These are phyloP conservation scores for Agapanthus africanus DNA, from an alignment of 106 monocot species.

Conservation along the genomic window DNA sequence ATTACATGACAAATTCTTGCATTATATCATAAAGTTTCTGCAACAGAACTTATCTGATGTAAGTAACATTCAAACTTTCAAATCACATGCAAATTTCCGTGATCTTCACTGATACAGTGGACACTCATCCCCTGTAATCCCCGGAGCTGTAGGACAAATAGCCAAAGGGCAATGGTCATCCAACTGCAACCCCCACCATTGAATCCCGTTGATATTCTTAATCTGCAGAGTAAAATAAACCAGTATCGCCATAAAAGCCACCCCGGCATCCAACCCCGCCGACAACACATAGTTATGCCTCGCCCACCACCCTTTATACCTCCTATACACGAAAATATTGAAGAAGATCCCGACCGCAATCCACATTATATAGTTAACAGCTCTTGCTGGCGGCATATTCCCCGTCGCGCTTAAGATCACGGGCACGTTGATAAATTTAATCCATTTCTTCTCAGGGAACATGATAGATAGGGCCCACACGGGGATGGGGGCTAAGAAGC, in stretches of 20 bases:
- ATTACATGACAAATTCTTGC: too few relatives aligned
- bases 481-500: conserved; percentile 17
- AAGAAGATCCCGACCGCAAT: conserved; percentile 19
- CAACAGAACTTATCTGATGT: too few relatives aligned
- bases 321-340: conserved; percentile 21
- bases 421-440: conserved; percentile 25
- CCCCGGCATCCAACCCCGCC: conserved; percentile 38
- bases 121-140: conserved; percentile 5
- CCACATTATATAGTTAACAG: conserved; percentile 28
- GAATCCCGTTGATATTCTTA: conserved; percentile 20
- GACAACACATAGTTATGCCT: conserved; percentile 41
- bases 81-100: too few relatives aligned
- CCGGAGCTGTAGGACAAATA: conserved; percentile 33
- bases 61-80: too few relatives aligned
- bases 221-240: conserved; percentile 19
- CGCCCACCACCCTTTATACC: conserved; percentile 29
- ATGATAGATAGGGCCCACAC: conserved; percentile 18
- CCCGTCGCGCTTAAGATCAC: conserved; percentile 14
- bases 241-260: conserved; percentile 32
- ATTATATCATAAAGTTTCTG: too few relatives aligned
- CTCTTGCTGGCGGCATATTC: conserved; percentile 19
- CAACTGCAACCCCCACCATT: conserved; percentile 38
- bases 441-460: conserved; percentile 30
- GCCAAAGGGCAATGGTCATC: conserved; percentile 38
- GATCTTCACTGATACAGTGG: conserved; percentile 3